phyloP scores from a whole-genome alignment of 2,329 filamentous ascomycete species.

The Colletotrichum melonis region DNA sequence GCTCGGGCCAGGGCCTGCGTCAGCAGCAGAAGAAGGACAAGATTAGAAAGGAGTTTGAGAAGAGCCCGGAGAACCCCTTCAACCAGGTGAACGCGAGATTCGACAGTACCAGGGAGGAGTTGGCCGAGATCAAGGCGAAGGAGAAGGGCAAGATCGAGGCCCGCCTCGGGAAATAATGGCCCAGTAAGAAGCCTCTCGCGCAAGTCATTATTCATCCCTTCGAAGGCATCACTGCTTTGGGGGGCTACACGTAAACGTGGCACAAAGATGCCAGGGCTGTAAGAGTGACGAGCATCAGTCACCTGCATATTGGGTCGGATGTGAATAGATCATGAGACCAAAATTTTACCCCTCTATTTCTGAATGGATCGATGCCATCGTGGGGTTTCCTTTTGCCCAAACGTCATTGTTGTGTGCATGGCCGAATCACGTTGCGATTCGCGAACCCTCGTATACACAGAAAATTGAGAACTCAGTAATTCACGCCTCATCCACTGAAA shows the following conservation, averaged over 20 bases:
- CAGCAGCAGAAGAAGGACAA: conserved; percentile 86
- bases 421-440: not conserved
- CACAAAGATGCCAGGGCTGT: not conserved
- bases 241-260: not conserved
- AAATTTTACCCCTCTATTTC: not conserved
- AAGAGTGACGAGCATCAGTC: conserved; percentile 4
- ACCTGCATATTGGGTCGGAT: conserved; percentile 9
- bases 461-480: not conserved
- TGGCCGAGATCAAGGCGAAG: conserved; percentile 71
- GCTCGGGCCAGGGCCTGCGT: conserved; percentile 76
- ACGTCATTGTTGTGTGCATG: conserved; percentile 1
- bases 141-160: conserved; percentile 82
- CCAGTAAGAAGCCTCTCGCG: not conserved
- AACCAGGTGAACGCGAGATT: conserved; percentile 84
- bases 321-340: conserved; percentile 21
- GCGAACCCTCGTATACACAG: not conserved
- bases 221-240: not conserved
- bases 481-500: not conserved
- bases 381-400: not conserved
- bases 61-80: conserved; percentile 93
- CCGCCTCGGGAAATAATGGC: conserved; percentile 62
- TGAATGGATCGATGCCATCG: not conserved
- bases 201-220: not conserved
- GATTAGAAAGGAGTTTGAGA: conserved; percentile 93
- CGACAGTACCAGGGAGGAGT: conserved; percentile 83